Base-by-base conservation (phyloP, 2,329 filamentous ascomycete species). In the Hymenoscyphus fructigenus region DNA sequence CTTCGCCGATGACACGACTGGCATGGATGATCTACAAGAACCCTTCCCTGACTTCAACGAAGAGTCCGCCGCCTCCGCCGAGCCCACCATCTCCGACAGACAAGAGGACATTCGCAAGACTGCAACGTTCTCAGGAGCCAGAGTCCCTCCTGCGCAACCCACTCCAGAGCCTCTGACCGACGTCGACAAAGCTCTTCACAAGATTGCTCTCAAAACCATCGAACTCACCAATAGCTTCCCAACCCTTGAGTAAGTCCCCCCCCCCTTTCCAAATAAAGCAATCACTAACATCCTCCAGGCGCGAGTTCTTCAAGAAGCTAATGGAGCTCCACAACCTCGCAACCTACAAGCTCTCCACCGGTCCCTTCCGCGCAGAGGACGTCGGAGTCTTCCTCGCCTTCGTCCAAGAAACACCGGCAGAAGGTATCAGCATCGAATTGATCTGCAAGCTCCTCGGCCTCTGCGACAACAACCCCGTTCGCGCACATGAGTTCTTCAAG, bases 381-480 rank as follows among this genome's bases (percentile, higher is more conserved):
- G 23, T 59, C 36, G 32, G 4, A 5, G 9, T 14, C 3, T 38
- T 59, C 57, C 23, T 59, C n/a, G 9, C 9, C 12, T 23, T 28
- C 36, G 10, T 29, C 29, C 6, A 29, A 6, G 14, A 41, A 12
- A 17, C 32, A 15, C 32, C 32, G 10, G 23, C 36, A 2, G n/a
- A 28, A 14, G 57, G 36, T n/a, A 59, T 59, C 20, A 26, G 9
- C 15, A 26, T 59, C 20, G 36, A 6, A 41, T 5, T 41, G n/a
- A 41, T 59, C n/a, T n/a, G 32, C 17, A 36, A 59, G 36, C 57
- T 59, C 15, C 36, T 59, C 32, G 23, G 34, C 34, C n/a, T 59
- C 32, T 59, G 57, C 23, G 26, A 41, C 36, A 59, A 59, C 57
- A 41, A 26, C 7, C 57, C 57, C 12, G 9, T 41, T 28, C 57